phyloP scores from a whole-genome alignment of 148 eudicot species.

The Fagopyrum tataricum region DNA sequence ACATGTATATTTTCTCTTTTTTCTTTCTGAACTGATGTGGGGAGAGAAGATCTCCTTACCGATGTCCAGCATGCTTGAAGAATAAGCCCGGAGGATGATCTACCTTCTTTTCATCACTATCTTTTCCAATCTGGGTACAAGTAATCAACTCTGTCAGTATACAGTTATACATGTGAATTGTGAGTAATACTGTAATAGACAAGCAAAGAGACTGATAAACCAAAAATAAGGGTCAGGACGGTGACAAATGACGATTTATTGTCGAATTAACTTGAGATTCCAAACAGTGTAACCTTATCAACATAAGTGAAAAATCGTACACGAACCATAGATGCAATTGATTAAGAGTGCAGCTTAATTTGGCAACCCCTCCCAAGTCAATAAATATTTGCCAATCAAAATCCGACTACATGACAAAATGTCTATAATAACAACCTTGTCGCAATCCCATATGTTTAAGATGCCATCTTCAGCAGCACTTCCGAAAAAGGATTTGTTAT shows the following conservation, averaged over 20 bases:
- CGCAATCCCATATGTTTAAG: conserved; percentile 86
- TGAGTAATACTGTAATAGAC: not conserved
- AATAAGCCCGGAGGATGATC: conserved; percentile 62
- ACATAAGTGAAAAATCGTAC: not conserved
- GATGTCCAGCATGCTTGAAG: conserved; percentile 88
- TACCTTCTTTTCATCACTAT: conserved; percentile 22
- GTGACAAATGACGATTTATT: not conserved
- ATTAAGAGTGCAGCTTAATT: not conserved
- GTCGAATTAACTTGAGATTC: not conserved
- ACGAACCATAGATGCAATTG: not conserved
- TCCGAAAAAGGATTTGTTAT: conserved; percentile 74
- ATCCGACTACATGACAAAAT: not conserved
- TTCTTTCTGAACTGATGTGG: not conserved
- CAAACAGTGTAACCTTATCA: not conserved
- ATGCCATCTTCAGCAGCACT: conserved; percentile 96
- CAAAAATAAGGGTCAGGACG: not conserved
- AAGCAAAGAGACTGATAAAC: not conserved
- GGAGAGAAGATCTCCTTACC: conserved; percentile 34
- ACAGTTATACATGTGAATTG: not conserved
- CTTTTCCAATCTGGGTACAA: conserved; percentile 46
- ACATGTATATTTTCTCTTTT: not conserved
- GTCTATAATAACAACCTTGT: conserved; percentile 35
- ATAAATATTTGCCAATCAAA: not conserved
- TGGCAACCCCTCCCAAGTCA: not conserved
- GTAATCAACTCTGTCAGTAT: not conserved